phyloP scores from a whole-genome alignment of 306 rosid genomes.

The Cicer pinnatifidum region DNA sequence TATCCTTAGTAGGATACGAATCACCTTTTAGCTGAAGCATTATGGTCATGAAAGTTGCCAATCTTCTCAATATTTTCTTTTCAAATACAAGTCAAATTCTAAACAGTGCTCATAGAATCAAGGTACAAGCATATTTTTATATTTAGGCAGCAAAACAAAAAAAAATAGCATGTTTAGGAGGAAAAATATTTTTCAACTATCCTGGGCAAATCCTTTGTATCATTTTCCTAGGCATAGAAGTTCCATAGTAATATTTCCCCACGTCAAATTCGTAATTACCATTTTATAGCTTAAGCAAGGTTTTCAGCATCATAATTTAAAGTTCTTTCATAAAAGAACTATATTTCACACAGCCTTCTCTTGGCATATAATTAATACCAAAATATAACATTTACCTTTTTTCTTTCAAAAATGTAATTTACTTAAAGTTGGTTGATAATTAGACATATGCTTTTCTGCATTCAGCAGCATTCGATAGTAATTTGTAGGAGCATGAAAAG shows the following conservation, averaged over 20 bases:
- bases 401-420: background rate
- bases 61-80: background rate
- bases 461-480: background rate
- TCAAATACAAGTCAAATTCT: background rate
- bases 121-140: slow-evolving; percentile 9
- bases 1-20: slow-evolving; percentile 14
- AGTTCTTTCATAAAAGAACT: slow-evolving; percentile 12
- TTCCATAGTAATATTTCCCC: background rate
- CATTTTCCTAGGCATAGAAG: background rate
- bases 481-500: background rate
- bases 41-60: background rate
- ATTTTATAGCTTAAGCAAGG: slow-evolving; percentile 26
- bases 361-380: background rate
- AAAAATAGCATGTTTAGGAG: background rate
- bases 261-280: slow-evolving; percentile 25
- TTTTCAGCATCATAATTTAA: slow-evolving; percentile 16
- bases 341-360: background rate
- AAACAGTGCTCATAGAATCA: background rate
- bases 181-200: background rate
- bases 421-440: background rate
- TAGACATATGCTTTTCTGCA: background rate
- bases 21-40: slow-evolving; percentile 1
- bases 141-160: slow-evolving; percentile 19
- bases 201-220: slow-evolving; percentile 9
- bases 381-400: slow-evolving; percentile 5